A percentile compares a stretch with the other conserved stretches of the same genome.
phyloP scores from a whole-genome alignment of 2,329 filamentous ascomycete species.

The Diaporthe vaccinii region DNA sequence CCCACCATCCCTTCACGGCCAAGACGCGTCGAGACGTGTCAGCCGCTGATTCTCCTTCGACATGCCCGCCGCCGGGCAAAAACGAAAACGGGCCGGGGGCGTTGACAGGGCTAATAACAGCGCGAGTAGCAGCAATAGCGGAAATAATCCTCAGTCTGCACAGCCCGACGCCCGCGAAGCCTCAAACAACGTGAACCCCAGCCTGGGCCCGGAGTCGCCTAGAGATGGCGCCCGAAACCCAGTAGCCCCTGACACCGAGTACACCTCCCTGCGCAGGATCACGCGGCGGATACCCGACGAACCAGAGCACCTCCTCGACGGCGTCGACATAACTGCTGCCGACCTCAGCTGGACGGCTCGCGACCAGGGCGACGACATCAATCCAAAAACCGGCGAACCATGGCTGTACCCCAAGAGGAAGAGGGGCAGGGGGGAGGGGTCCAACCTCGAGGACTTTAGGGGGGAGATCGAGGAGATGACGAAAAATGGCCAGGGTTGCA shows the following conservation, averaged over 20 bases:
- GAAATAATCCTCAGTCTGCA: neutral
- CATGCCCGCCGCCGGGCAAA: neutral
- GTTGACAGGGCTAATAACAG: neutral
- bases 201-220: neutral
- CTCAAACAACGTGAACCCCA: neutral
- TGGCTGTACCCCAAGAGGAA: constrained; percentile 37
- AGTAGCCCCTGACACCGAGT: constrained; percentile 14
- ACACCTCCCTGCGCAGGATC: constrained; percentile 33
- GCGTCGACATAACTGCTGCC: constrained; percentile 28
- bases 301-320: constrained; percentile 13
- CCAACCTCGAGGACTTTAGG: constrained; percentile 36
- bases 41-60: neutral
- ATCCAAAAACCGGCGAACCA: constrained; percentile 22
- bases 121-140: neutral
- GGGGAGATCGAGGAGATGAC: constrained; percentile 34
- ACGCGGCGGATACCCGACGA: constrained; percentile 22
- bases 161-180: constrained; percentile 3
- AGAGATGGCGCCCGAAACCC: constrained; percentile 28
- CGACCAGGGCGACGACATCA: constrained; percentile 12
- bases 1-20: neutral
- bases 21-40: neutral
- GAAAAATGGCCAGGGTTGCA: constrained; percentile 34
- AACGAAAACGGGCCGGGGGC: neutral
- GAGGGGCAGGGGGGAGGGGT: constrained; percentile 5
- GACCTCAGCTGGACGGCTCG: constrained; percentile 32